Evolutionary conservation across 164 flowering plant genomes (phyloP).

Genomic region (Vitis riparia): DNA sequence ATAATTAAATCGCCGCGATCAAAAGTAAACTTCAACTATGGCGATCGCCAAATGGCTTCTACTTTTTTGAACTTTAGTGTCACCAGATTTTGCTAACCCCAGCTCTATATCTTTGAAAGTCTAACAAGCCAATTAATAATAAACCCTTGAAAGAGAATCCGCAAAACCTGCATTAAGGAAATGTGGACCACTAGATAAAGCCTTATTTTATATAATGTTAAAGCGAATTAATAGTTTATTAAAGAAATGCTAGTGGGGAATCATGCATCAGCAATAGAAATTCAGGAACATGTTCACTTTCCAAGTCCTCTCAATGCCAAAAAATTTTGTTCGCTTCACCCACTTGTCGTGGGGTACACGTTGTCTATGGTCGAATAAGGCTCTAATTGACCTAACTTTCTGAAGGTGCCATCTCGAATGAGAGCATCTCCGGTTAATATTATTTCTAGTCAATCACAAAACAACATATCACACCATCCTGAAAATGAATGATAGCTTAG

Average conservation of each 20-base stretch:
- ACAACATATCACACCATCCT: too few species aligned
- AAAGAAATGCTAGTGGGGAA: slow-evolving; percentile 23
- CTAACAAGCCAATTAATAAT: slow-evolving; percentile 19
- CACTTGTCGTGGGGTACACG: slow-evolving; percentile 28
- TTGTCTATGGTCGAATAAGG: slow-evolving; percentile 9
- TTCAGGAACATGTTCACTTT: slow-evolving; percentile 13
- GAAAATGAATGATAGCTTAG: too few species aligned
- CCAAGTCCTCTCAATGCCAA: slow-evolving; percentile 9
- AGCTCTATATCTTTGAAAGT: slow-evolving; percentile 18
- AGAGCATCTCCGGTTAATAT: too few species aligned
- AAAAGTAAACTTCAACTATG: slow-evolving; percentile 13
- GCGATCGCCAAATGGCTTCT: slow-evolving; percentile 17
- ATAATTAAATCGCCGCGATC: slow-evolving; percentile 15
- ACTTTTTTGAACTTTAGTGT: slow-evolving; percentile 11
- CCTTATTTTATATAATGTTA: slow-evolving; percentile 6
- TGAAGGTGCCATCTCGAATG: not conserved
- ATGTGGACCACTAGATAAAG: slow-evolving; percentile 33
- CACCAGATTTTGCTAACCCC: slow-evolving; percentile 16
- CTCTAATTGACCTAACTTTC: slow-evolving; percentile 25
- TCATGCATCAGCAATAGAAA: slow-evolving; percentile 29
- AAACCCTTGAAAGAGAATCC: slow-evolving; percentile 26
- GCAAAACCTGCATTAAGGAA: slow-evolving; percentile 27
- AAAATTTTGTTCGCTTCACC: not conserved
- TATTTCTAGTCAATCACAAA: too few species aligned
- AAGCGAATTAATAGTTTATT: slow-evolving; percentile 7